Conservation (phyloP, 352 stramenopile species). For the Globisporangium acanthophoron region DNA sequence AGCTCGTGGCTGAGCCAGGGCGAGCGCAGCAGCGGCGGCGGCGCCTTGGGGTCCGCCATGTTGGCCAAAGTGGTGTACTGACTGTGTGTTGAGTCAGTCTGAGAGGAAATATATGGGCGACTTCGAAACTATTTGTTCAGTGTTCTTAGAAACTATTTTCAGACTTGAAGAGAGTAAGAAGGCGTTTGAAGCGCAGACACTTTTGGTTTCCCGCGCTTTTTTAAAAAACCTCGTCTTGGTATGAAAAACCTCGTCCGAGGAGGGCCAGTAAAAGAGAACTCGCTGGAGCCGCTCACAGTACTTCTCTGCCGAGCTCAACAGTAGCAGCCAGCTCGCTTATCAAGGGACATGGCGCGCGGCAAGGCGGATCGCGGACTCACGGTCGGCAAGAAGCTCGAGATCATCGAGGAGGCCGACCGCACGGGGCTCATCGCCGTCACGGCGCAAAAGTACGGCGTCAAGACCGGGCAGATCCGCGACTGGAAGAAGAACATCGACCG, state of each 20-base stretch:
- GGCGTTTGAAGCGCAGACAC: background rate
- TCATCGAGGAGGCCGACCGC: constrained; percentile 81
- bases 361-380: constrained; percentile 77
- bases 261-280: constrained; percentile 40
- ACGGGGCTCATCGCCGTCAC: constrained; percentile 72
- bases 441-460: constrained; percentile 83
- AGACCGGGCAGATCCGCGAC: constrained; percentile 83
- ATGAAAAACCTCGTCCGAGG: background rate
- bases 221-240: too few relatives aligned
- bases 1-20: constrained; percentile 69
- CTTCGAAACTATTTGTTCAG: background rate
- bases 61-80: background rate
- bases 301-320: constrained; percentile 5
- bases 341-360: constrained; percentile 54
- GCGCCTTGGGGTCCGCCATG: constrained; percentile 9
- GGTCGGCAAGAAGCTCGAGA: constrained; percentile 87
- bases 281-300: constrained; percentile 23
- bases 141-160: background rate
- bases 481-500: constrained; percentile 87
- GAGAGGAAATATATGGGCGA: background rate
- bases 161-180: background rate
- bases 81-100: background rate
- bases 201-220: too few relatives aligned
- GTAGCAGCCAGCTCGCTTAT: constrained; percentile 6
- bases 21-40: constrained; percentile 26